Evolutionary conservation across 164 flowering plant species (phyloP).

Genomic region (grape (Vitis vinifera)): DNA sequence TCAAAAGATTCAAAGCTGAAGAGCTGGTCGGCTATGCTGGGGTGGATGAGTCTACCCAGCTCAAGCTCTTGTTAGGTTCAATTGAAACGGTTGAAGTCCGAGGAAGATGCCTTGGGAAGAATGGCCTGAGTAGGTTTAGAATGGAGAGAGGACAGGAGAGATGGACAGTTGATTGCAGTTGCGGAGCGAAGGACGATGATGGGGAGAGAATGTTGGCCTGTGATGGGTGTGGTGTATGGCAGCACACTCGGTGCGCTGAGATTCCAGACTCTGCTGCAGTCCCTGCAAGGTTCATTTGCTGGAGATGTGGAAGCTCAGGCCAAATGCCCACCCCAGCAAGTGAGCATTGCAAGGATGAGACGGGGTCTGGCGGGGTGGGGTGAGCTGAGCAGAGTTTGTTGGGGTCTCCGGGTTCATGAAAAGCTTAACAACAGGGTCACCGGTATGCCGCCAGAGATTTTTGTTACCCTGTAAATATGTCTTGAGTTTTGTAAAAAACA

Average conservation of each 20-base stretch:
- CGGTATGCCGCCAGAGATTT: too few species aligned
- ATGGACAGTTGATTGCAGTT: constrained; percentile 75
- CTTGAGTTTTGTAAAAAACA: too few species aligned
- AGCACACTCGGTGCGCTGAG: constrained; percentile 80
- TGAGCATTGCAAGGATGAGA: constrained; percentile 16
- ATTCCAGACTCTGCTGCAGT: constrained; percentile 42
- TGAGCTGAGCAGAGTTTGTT: neutral
- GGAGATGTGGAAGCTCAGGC: constrained; percentile 33
- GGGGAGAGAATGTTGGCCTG: constrained; percentile 92
- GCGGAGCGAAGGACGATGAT: constrained; percentile 89
- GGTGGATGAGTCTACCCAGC: constrained; percentile 44
- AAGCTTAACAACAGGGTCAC: too few species aligned
- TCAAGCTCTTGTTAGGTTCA: constrained; percentile 43
- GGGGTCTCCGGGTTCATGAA: neutral
- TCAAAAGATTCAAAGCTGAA: constrained; percentile 57
- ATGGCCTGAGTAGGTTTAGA: constrained; percentile 41
- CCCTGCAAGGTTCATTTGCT: constrained; percentile 59
- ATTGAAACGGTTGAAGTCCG: constrained; percentile 30
- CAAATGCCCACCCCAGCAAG: neutral
- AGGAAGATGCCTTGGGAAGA: constrained; percentile 45
- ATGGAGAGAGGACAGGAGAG: constrained; percentile 77
- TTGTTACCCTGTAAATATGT: too few species aligned
- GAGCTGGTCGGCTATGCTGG: constrained; percentile 46
- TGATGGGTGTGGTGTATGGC: constrained; percentile 79
- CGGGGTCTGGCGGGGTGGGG: neutral